phyloP scores from a whole-genome alignment of 345 rosid species.

The Isatis tinctoria region DNA sequence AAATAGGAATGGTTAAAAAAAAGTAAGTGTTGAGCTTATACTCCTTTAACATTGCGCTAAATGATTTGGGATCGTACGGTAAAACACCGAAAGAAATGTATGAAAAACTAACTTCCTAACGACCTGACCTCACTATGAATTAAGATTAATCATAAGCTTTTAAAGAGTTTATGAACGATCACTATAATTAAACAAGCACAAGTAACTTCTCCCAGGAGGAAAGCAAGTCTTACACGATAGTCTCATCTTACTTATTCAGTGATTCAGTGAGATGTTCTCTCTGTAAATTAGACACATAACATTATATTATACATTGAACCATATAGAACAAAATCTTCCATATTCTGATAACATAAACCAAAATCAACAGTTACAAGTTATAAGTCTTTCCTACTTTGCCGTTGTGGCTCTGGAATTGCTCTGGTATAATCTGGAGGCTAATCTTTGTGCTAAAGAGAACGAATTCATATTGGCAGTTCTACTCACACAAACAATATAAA shows the following conservation, averaged over 20 bases:
- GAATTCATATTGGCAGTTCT: not conserved
- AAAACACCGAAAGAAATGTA: too few relatives aligned
- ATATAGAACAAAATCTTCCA: not conserved
- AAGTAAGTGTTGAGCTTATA: too few relatives aligned
- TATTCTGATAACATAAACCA: not conserved
- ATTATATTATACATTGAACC: not conserved
- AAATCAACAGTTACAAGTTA: not conserved
- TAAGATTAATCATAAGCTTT: not conserved
- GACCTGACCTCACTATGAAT: not conserved
- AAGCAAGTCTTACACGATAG: not conserved
- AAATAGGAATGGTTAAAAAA: too few relatives aligned
- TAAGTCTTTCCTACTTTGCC: not conserved
- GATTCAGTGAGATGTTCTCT: not conserved
- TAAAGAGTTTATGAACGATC: not conserved
- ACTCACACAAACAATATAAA: slow-evolving; percentile 1
- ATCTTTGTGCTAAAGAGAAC: not conserved
- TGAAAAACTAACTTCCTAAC: too few relatives aligned
- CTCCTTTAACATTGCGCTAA: too few relatives aligned
- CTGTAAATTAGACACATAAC: not conserved
- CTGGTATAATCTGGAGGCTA: slow-evolving; percentile 1
- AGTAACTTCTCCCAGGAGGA: not conserved
- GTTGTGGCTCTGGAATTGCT: not conserved
- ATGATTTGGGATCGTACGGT: too few relatives aligned
- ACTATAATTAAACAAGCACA: not conserved
- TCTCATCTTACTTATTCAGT: not conserved